These are phyloP conservation scores for Dipteronia dyeriana DNA, from an alignment of 345 rosid genomes.

Conservation along the genomic window DNA sequence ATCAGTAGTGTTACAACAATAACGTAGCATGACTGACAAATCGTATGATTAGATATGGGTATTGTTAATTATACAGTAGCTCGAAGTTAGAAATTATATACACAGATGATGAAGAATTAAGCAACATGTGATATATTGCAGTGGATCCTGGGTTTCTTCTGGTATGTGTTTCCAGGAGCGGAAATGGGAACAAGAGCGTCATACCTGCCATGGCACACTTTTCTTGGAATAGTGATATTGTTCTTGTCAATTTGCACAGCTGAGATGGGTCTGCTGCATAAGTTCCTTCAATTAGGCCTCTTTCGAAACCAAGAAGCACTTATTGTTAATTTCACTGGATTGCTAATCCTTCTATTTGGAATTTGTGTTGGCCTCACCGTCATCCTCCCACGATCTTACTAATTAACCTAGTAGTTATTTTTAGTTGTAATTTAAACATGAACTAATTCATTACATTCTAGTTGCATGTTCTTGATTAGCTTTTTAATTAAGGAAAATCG, in stretches of 20 bases:
- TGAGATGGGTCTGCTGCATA: slow-evolving; percentile 40
- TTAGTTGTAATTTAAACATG: neutral
- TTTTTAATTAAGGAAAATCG: neutral
- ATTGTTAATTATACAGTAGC: too few species aligned
- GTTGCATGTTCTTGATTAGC: neutral
- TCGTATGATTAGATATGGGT: too few species aligned
- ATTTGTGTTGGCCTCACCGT: slow-evolving; percentile 38
- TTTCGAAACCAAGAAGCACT: slow-evolving; percentile 37
- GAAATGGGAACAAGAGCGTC: slow-evolving; percentile 33
- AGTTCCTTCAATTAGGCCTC: slow-evolving; percentile 21
- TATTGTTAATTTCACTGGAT: slow-evolving; percentile 49
- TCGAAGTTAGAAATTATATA: neutral
- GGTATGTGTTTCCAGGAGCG: slow-evolving; percentile 44
- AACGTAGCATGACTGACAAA: too few species aligned
- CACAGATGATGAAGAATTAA: neutral
- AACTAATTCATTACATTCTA: neutral
- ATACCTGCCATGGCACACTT: slow-evolving; percentile 48
- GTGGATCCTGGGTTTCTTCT: slow-evolving; percentile 50
- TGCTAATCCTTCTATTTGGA: slow-evolving; percentile 46
- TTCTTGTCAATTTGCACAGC: slow-evolving; percentile 46
- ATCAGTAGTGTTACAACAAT: neutral
- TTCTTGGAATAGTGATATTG: slow-evolving; percentile 43
- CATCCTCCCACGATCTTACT: slow-evolving; percentile 33
- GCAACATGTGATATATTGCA: slow-evolving; percentile 13
- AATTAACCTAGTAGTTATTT: neutral